phyloP scores from a whole-genome alignment of 2,329 filamentous ascomycete species.

The Trichoderma koningii region DNA sequence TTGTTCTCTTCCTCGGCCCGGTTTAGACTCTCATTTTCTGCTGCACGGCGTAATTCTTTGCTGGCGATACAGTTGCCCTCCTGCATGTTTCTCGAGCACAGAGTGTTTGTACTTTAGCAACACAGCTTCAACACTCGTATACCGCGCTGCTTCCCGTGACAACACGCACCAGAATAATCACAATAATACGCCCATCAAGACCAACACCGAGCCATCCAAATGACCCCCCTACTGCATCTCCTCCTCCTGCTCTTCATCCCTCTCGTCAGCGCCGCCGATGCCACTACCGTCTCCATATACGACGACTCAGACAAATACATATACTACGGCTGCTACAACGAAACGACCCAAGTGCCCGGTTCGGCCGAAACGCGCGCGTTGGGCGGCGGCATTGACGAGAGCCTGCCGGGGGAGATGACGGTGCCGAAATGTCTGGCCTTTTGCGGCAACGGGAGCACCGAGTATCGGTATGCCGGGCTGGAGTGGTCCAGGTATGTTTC shows the following conservation, averaged over 20 bases:
- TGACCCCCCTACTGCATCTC: constrained; percentile 15
- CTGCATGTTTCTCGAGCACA: not conserved
- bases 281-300: constrained; percentile 39
- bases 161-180: not conserved
- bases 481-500: constrained; percentile 52
- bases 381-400: constrained; percentile 44
- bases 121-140: not conserved
- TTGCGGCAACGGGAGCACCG: constrained; percentile 46
- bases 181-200: not conserved
- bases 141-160: not conserved
- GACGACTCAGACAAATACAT: constrained; percentile 36
- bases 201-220: not conserved
- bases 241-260: constrained; percentile 26
- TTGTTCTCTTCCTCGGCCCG: not conserved
- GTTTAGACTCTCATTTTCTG: not conserved
- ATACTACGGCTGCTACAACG: constrained; percentile 62
- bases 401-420: constrained; percentile 52
- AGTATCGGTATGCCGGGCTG: constrained; percentile 55
- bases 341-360: constrained; percentile 51
- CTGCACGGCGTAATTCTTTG: not conserved
- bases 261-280: constrained; percentile 30
- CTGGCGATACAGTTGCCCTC: not conserved
- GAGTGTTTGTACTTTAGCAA: not conserved
- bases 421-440: constrained; percentile 53
- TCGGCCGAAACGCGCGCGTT: constrained; percentile 52